These are phyloP conservation scores for Balakata baccata DNA, from an alignment of 345 rosid species.

Conservation along the genomic window DNA sequence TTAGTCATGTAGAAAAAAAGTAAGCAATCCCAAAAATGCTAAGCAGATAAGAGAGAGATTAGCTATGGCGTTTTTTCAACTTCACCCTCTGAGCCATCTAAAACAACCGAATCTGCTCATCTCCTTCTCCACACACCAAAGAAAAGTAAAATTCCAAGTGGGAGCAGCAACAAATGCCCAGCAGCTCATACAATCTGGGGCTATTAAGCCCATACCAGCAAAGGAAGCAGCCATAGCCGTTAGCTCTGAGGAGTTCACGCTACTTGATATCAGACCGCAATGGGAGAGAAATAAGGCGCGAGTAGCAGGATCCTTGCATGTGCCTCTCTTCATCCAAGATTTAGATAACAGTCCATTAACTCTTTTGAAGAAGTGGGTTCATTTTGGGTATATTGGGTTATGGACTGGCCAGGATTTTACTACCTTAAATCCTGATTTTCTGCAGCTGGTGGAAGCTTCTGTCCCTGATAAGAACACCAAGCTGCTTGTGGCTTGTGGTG, in stretches of 20 bases:
- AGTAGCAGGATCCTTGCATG: constrained; percentile 70
- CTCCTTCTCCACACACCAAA: constrained; percentile 6
- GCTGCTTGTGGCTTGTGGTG: constrained; percentile 86
- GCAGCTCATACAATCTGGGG: constrained; percentile 60
- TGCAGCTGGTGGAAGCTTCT: constrained; percentile 43
- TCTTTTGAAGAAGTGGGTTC: constrained; percentile 87
- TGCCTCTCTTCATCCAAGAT: constrained; percentile 75
- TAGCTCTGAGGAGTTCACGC: constrained; percentile 47
- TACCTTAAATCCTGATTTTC: constrained; percentile 55
- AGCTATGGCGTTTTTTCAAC: constrained; percentile 34
- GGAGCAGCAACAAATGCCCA: constrained; percentile 30
- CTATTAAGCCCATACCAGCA: constrained; percentile 52
- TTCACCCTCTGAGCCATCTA: constrained; percentile 23
- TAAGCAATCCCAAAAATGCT: not conserved
- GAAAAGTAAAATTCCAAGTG: constrained; percentile 21
- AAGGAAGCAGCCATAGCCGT: constrained; percentile 53
- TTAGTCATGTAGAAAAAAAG: not conserved
- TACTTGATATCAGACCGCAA: constrained; percentile 70
- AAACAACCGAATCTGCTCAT: constrained; percentile 17
- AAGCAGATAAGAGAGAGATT: constrained; percentile 12
- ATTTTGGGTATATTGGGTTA: constrained; percentile 80
- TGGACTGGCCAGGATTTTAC: constrained; percentile 96
- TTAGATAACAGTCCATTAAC: constrained; percentile 60
- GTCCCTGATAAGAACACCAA: constrained; percentile 62
- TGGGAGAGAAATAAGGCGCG: constrained; percentile 85